Evolutionary conservation across 805 yeast species (phyloP), one percentile per base, ranked within the genome.

Genomic region (Blastobotrys mokoenaii): DNA sequence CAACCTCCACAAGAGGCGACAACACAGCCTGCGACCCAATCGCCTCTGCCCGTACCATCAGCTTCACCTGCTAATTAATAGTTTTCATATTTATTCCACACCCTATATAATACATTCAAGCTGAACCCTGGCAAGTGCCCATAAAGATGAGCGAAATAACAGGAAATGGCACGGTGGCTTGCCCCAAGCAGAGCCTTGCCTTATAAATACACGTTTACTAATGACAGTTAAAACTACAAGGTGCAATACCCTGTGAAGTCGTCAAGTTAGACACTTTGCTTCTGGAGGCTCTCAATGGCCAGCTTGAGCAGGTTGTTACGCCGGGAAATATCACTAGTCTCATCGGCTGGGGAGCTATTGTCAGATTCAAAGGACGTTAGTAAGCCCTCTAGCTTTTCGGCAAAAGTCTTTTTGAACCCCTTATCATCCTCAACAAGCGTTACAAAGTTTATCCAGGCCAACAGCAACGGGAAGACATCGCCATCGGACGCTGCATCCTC

Each of bases 381-480:
- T 17, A 60, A 48, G 39, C 52, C 51, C 12, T 59, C 55, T 15
- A 64, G 59, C 14, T 62, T 51, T 9, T 58, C 56, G 31, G 66
- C 51, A 16, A 72, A 58, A 11, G 60, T 56, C 2, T 54, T 46
- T 1, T 71, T 47, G 15, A 62, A 51, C 1, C 48, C 50, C 2
- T 41, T 46, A 37, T 64, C 68, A 52, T 69, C 53, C 34, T 64
- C 65, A 11, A 72, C 57, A 3, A 64, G 65, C 25, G 63, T 62
- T 32, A 72, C 67, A 45, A 84, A 68, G 55, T 82, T 82, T 51
- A 82, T 61, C 60, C 72, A 78, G 3, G 80, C 74, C 35, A 79
- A 62, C 8, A 82, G 59, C 2, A 73, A 63, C 35, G 73, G 67
- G 34, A 77, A 40, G 32, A 40, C 31, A 8, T 47, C 52, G 3